Conservation (phyloP, 495 filamentous ascomycete genomes). For the Usnea hakonensis region DNA sequence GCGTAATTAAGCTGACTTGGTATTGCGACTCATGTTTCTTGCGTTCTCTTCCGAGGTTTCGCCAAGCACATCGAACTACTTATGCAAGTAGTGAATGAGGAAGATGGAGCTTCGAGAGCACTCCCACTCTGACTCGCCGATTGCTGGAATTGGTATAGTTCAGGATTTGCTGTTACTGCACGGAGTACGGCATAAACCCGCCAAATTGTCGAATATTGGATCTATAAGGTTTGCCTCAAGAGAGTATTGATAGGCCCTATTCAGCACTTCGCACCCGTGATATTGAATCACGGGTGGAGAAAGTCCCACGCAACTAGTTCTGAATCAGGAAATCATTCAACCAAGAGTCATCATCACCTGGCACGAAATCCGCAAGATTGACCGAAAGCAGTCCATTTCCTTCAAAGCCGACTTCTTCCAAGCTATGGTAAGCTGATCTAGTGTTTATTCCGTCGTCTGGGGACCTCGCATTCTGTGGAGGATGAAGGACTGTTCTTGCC, state of each 20-base stretch:
- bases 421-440: neutral
- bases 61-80: too few relatives aligned
- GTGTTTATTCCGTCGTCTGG: neutral
- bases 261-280: neutral
- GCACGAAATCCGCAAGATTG: neutral
- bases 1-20: too few relatives aligned
- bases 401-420: neutral
- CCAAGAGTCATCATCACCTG: neutral
- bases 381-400: neutral
- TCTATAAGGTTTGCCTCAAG: neutral
- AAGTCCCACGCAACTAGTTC: neutral
- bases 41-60: too few relatives aligned
- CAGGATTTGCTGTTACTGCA: neutral
- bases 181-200: neutral
- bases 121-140: neutral
- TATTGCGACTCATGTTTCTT: too few relatives aligned
- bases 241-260: neutral
- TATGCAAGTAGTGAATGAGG: too few relatives aligned
- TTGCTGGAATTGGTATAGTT: neutral
- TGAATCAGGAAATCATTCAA: neutral
- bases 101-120: too few relatives aligned
- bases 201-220: neutral
- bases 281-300: neutral
- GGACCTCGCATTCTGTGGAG: neutral
- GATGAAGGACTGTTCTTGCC: conserved; percentile 44